phyloP scores from a whole-genome alignment of 352 stramenopile genomes.

The Blastocystis sp. region DNA sequence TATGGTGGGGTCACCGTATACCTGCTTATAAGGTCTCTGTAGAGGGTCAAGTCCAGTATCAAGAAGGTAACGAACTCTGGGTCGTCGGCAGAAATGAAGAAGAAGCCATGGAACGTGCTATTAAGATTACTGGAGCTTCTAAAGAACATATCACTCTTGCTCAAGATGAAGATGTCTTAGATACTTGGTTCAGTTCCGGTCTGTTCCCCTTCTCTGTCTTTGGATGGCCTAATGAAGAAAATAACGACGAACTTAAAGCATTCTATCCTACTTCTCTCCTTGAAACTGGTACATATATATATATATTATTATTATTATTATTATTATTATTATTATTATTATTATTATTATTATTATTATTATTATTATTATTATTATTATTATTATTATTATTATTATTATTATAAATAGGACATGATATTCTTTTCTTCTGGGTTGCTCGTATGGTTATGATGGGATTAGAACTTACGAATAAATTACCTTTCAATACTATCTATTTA shows the following conservation, averaged over 20 bases:
- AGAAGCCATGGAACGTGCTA: slow-evolving; percentile 53
- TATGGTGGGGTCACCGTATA: slow-evolving; percentile 99
- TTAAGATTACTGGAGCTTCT: slow-evolving; percentile 54
- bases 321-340: too few species aligned
- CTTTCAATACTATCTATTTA: slow-evolving; percentile 91
- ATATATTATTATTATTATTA: too few species aligned
- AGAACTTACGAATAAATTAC: slow-evolving; percentile 77
- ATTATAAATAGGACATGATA: slow-evolving; percentile 95
- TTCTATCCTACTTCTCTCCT: slow-evolving; percentile 67
- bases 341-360: too few species aligned
- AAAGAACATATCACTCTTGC: slow-evolving; percentile 59
- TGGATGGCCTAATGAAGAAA: slow-evolving; percentile 72
- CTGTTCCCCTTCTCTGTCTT: slow-evolving; percentile 77
- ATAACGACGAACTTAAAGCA: slow-evolving; percentile 55
- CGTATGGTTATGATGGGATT: slow-evolving; percentile 98
- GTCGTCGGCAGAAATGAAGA: slow-evolving; percentile 72
- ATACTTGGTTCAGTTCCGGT: slow-evolving; percentile 96
- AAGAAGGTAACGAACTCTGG: slow-evolving; percentile 59
- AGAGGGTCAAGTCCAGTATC: too few species aligned
- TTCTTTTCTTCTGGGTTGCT: slow-evolving; percentile 99
- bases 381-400: too few species aligned
- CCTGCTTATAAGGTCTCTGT: slow-evolving; percentile 72
- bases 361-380: too few species aligned
- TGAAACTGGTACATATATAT: too few species aligned
- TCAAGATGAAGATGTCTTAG: slow-evolving; percentile 92